Base-by-base conservation (phyloP, 805 yeast genomes). In the Yueomyces sinensis region DNA sequence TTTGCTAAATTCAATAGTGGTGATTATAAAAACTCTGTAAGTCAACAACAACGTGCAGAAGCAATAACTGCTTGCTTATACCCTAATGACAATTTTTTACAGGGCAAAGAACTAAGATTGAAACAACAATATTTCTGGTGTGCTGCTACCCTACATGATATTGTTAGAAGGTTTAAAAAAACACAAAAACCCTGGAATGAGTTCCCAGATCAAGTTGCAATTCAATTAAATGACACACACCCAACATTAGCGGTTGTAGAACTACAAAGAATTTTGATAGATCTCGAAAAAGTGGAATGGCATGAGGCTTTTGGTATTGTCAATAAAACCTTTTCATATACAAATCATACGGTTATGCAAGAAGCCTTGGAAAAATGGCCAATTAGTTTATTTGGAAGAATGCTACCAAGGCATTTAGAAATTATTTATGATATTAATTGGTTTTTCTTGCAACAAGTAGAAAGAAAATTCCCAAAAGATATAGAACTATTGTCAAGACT, bases 61-160 rank as follows among this genome's bases (percentile, higher is more conserved):
- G 76, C 93, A 17, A 83, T 86, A 49, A 83, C 95, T 27, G 83
- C 95, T 5, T 95, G 86, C 14, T 65, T 86, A 52, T 86, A 86
- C 59, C 96, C 96, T 43, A 86, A 86, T 60, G 96, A 86, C 57
- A 87, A 86, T 59, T 87, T 86, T 56, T 80, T 82, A 51, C 71
- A 74, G 44, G 96, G 96, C 48, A 86, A 87, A 60, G 94, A 83
- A 56, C 68, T 86, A 52, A 74, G 96, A 55, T 72, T 86, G 59
- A 87, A 87, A 59, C 96, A 86, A 65, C 96, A 86, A 61, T 87
- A 84, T 61, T 87, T 86, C 62, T 86, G 96, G 96, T 95, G 87
- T 35, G 77, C 94, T 34, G 95, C 96, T 25, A 82, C 95, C 13
- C 68, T 87, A 45, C 84, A 81, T 49, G 96, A 86, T 57, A 86